Conservation (phyloP, 805 yeast genomes). For the Ogataea zsoltii region DNA sequence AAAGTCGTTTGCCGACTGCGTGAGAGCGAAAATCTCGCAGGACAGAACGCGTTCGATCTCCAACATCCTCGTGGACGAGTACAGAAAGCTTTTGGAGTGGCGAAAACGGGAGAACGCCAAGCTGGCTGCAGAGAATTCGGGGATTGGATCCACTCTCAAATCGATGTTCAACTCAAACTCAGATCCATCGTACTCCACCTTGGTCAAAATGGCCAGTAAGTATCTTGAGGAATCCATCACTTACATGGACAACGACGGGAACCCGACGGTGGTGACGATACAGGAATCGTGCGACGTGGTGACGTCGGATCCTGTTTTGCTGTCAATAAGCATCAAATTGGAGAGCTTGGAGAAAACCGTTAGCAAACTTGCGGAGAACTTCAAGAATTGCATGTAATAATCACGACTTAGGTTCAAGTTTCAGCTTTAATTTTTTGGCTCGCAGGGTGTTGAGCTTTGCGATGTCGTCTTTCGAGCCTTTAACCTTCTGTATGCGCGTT, state of each 20-base stretch:
- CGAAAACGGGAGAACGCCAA: constrained; percentile 20
- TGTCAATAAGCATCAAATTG: constrained; percentile 62
- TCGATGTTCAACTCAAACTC: constrained; percentile 25
- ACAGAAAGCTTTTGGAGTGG: constrained; percentile 36
- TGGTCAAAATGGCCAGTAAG: constrained; percentile 44
- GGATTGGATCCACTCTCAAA: constrained; percentile 24
- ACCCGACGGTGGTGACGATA: constrained; percentile 56
- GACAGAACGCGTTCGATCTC: constrained; percentile 41
- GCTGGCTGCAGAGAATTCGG: constrained; percentile 9
- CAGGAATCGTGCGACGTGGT: constrained; percentile 58
- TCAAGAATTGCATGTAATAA: constrained; percentile 12
- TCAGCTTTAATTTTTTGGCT: constrained; percentile 15
- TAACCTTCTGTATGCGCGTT: constrained; percentile 32
- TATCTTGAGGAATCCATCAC: constrained; percentile 65
- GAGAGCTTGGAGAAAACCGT: constrained; percentile 58
- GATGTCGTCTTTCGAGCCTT: constrained; percentile 27
- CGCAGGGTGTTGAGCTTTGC: constrained; percentile 22
- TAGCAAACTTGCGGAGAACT: constrained; percentile 31
- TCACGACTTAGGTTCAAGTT: background rate
- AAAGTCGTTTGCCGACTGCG: constrained; percentile 54
- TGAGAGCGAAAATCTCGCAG: constrained; percentile 54
- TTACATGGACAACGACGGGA: constrained; percentile 41
- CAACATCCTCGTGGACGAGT: constrained; percentile 41
- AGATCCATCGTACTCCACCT: constrained; percentile 35
- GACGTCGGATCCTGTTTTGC: constrained; percentile 66